These are phyloP conservation scores for Rosa lucieae DNA, from an alignment of 306 rosid genomes.

Conservation along the genomic window DNA sequence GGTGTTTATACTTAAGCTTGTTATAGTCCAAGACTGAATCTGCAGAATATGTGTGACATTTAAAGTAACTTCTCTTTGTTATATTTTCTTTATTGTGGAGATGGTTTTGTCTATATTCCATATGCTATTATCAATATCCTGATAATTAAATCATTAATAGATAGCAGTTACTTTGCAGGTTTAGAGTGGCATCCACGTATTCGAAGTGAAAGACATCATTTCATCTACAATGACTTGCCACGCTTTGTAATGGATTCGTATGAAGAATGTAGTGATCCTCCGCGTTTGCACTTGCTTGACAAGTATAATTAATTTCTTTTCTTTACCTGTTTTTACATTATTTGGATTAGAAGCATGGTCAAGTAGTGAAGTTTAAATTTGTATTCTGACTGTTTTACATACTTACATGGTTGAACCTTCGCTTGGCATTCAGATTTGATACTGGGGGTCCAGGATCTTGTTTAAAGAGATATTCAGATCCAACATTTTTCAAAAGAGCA, in stretches of 20 bases:
- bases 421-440: constrained; percentile 67
- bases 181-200: constrained; percentile 89
- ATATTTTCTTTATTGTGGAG: not conserved
- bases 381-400: constrained; percentile 17
- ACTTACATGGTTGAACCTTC: constrained; percentile 14
- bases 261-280: constrained; percentile 91
- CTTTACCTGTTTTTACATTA: not conserved
- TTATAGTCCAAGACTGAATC: not conserved
- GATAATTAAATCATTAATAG: constrained; percentile 28
- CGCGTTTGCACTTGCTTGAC: constrained; percentile 81
- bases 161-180: constrained; percentile 75
- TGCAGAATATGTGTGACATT: not conserved
- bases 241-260: constrained; percentile 90
- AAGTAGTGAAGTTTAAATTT: constrained; percentile 21
- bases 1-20: not conserved
- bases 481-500: constrained; percentile 76
- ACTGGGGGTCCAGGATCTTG: constrained; percentile 93
- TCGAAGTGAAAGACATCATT: constrained; percentile 64
- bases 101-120: constrained; percentile 8
- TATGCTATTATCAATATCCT: constrained; percentile 3
- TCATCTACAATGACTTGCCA: constrained; percentile 89
- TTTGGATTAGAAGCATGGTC: constrained; percentile 20
- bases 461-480: constrained; percentile 93
- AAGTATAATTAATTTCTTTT: constrained; percentile 49
- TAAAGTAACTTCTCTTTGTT: not conserved